Conservation (phyloP, 176 grass and related monocot genomes). For the sorghum (Sorghum bicolor) region Sorghum_bicolor_NCBIv3 NC_012871.2:63550001-63550500, state of each 20-base stretch:
- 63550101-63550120: neutral
- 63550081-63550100: neutral
- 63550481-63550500: too few species aligned
- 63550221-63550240: neutral
- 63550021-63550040: neutral
- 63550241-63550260: neutral
- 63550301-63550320: slow-evolving; percentile 3
- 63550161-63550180: neutral
- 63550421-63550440: neutral
- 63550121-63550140: neutral
- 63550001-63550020: neutral
- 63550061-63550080: neutral
- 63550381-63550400: neutral
- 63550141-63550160: neutral
- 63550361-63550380: neutral
- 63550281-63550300: slow-evolving; percentile 11
- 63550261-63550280: neutral
- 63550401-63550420: neutral
- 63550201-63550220: neutral
- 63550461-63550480: neutral
- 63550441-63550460: slow-evolving; percentile 1
- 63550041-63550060: neutral
- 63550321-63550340: neutral
- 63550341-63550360: neutral
- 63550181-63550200: neutral